These are phyloP conservation scores for Camellia japonica DNA, from an alignment of 148 eudicot species.

Conservation along the genomic window DNA sequence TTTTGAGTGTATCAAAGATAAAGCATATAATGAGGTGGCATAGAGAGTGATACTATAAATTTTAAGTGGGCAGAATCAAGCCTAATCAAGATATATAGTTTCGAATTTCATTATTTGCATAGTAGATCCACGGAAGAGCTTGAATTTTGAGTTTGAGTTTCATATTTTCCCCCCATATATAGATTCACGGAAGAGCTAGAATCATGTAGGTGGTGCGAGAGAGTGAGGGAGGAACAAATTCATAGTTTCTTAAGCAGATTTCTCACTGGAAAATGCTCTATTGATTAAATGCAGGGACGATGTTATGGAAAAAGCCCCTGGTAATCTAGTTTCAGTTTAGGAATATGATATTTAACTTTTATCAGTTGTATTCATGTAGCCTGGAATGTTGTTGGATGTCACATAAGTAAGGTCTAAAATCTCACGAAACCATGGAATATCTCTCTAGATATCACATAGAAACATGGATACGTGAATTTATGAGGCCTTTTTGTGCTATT, in stretches of 20 bases:
- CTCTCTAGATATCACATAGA: background rate
- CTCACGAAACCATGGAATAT: background rate
- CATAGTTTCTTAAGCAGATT: background rate
- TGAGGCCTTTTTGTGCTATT: background rate
- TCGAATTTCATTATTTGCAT: too few relatives aligned
- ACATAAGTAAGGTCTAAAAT: background rate
- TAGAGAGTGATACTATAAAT: too few relatives aligned
- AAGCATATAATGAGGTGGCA: too few relatives aligned
- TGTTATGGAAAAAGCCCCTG: background rate
- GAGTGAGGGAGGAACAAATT: background rate
- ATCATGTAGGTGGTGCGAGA: background rate
- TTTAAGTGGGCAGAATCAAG: too few relatives aligned
- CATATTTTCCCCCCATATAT: too few relatives aligned
- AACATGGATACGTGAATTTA: background rate
- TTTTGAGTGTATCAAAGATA: too few relatives aligned
- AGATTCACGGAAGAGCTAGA: background rate
- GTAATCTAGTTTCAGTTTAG: background rate
- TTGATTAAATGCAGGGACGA: background rate
- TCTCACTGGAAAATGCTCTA: background rate
- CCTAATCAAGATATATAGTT: too few relatives aligned
- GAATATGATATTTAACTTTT: background rate
- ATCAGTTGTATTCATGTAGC: background rate
- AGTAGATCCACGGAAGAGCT: too few relatives aligned
- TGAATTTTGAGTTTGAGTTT: too few relatives aligned
- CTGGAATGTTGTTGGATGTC: background rate